A percentile compares a stretch with the other conserved stretches of the same genome.
Evolutionary conservation across 1,139 yeast species (phyloP).

Genomic region (Komagataea norvegica): DNA sequence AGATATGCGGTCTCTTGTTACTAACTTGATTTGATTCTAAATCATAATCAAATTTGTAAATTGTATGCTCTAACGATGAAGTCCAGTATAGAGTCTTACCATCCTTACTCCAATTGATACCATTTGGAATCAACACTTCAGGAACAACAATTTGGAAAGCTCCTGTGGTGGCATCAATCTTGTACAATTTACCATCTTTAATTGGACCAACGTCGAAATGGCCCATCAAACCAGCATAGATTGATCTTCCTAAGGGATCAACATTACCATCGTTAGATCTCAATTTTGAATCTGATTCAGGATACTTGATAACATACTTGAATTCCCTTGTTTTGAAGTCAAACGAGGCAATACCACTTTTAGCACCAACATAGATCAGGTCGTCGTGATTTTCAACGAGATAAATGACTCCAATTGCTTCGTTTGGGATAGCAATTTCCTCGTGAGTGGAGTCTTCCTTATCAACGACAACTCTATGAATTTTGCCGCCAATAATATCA

Average conservation of each 20-base stretch:
- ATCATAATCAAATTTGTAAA: slow-evolving; percentile 63
- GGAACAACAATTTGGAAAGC: slow-evolving; percentile 30
- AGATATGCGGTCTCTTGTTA: slow-evolving; percentile 42
- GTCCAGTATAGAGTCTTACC: slow-evolving; percentile 60
- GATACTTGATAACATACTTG: slow-evolving; percentile 42
- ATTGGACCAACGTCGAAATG: slow-evolving; percentile 41
- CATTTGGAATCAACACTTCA: slow-evolving; percentile 58
- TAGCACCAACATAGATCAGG: slow-evolving; percentile 46
- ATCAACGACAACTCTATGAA: slow-evolving; percentile 40
- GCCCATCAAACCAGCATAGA: slow-evolving; percentile 73
- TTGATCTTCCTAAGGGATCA: slow-evolving; percentile 56
- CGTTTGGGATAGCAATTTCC: slow-evolving; percentile 35
- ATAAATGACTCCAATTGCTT: slow-evolving; percentile 58
- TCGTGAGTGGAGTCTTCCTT: slow-evolving; percentile 36
- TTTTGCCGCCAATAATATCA: slow-evolving; percentile 56
- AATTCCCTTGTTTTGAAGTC: slow-evolving; percentile 40
- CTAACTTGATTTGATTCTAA: slow-evolving; percentile 39
- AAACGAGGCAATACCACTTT: slow-evolving; percentile 51
- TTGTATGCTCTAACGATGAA: slow-evolving; percentile 55
- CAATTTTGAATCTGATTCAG: slow-evolving; percentile 33
- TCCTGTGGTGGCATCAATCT: slow-evolving; percentile 28
- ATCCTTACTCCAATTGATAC: slow-evolving; percentile 64
- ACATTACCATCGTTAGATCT: slow-evolving; percentile 74
- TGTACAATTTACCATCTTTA: slow-evolving; percentile 33
- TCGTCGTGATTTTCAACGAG: slow-evolving; percentile 43